Base-by-base conservation (phyloP, 164 flowering plant genomes). In the Berberis vulgaris region DNA sequence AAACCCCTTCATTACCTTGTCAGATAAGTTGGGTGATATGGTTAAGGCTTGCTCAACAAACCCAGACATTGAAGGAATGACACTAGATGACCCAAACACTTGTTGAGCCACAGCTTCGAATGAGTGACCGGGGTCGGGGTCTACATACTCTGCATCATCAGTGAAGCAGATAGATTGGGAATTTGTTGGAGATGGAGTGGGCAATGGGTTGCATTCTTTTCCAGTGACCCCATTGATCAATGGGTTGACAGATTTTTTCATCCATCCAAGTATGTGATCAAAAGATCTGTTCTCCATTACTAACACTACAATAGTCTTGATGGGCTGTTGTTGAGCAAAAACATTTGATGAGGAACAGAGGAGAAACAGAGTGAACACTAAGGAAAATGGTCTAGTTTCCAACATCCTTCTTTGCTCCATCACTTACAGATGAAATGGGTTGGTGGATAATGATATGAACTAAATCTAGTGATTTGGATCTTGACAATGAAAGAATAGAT, bases 211-310 rank as follows among this genome's bases (percentile, higher is more conserved):
- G 78, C 91, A 86, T 65, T 84, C 91, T 38, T 68, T 61, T 1
- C 89, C 96, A 0, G 87, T 84, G 61, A 88, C 96, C 0, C 96
- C 89, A 72, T 84, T 70, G 70, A 88, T 84, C 4, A 40, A 9
- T 9, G 96, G 82, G 65, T 83, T 86, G 45, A 85, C 53, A 47
- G 83, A 54, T 60, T 79, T 81, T 74, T 84, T 86, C 95, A 88
- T 88, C 95, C 95, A 88, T 2, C 95, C 95, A n/a, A 88, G 72
- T 85, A 88, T 79, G 72, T 86, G 91, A 63, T 88, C 95, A 56
- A 87, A 88, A 26, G 95, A 88, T 60, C 95, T 67, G 67, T 88
- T 88, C 47, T 86, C 95, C 75, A 86, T 13, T 0, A 88, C 89
- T 54, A 88, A 64, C 3, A 88, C 88, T 53, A 88, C 95, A 52